Percentiles rank a stretch among this genome's conserved stretches.
Evolutionary conservation across 805 yeast species (phyloP).

Genomic region (Yamadazyma kitorensis): DNA sequence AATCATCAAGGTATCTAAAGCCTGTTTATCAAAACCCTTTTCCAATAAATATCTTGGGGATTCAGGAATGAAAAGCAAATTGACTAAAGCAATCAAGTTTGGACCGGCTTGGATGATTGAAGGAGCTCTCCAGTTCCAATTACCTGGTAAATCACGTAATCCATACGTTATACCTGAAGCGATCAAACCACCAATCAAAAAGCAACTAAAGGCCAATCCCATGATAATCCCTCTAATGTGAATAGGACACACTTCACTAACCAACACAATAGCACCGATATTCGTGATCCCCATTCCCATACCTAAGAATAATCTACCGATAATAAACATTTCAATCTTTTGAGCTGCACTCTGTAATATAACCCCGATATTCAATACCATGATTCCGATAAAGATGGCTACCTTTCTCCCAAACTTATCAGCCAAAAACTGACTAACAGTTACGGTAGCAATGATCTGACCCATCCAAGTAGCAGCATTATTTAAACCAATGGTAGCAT

Average conservation of each 20-base stretch:
- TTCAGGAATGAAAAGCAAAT: slow-evolving; percentile 18
- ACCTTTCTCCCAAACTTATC: slow-evolving; percentile 42
- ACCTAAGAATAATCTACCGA: slow-evolving; percentile 40
- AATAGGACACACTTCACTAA: slow-evolving; percentile 49
- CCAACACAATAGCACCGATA: slow-evolving; percentile 43
- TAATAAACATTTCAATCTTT: slow-evolving; percentile 34
- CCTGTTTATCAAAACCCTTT: slow-evolving; percentile 14
- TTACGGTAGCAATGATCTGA: slow-evolving; percentile 6
- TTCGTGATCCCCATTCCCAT: slow-evolving; percentile 40
- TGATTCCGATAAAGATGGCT: slow-evolving; percentile 21
- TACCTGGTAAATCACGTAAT: slow-evolving; percentile 14
- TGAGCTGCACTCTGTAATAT: slow-evolving; percentile 35
- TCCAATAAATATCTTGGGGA: slow-evolving; percentile 17
- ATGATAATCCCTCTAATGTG: slow-evolving; percentile 37
- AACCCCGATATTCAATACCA: slow-evolving; percentile 28
- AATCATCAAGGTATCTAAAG: slow-evolving; percentile 12
- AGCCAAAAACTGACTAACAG: slow-evolving; percentile 13
- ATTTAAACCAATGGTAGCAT: slow-evolving; percentile 12
- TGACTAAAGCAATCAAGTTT: slow-evolving; percentile 9
- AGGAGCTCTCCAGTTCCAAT: slow-evolving; percentile 17
- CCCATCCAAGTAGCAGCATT: slow-evolving; percentile 14
- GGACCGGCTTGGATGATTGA: slow-evolving; percentile 14
- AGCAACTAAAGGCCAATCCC: slow-evolving; percentile 44
- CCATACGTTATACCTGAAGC: slow-evolving; percentile 40
- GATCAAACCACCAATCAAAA: slow-evolving; percentile 50